Percentiles rank a stretch among this genome's conserved stretches.
Evolutionary conservation across 768 basidiomycete species (phyloP).

Genomic region (Hydnum rufescens): DNA sequence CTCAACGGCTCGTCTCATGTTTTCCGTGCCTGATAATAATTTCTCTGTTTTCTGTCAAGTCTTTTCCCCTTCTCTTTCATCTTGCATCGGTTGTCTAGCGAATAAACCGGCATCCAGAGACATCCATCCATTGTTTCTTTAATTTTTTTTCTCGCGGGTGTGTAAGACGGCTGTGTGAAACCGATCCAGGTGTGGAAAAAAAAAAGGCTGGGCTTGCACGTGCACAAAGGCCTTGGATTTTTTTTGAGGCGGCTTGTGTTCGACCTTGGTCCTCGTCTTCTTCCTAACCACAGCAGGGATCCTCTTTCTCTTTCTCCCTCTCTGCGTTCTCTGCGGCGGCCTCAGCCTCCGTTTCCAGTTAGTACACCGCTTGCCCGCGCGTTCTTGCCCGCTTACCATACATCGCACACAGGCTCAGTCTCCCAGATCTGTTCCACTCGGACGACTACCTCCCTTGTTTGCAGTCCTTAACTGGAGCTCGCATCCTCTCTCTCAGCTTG

Average conservation of each 20-base stretch:
- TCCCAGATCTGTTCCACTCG: background rate
- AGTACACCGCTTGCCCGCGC: too few species aligned
- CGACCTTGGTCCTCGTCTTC: background rate
- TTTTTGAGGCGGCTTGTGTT: background rate
- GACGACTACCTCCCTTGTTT: background rate
- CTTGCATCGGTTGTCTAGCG: too few species aligned
- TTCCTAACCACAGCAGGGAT: background rate
- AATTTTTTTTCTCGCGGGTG: too few species aligned
- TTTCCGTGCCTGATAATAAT: background rate
- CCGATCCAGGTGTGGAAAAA: background rate
- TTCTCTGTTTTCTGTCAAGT: background rate
- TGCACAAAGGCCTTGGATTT: background rate
- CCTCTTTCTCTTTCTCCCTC: background rate
- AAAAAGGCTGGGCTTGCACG: background rate
- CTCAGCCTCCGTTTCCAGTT: too few species aligned
- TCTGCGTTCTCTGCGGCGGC: background rate
- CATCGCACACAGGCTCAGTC: background rate
- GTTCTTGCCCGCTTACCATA: background rate
- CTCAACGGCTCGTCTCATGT: background rate
- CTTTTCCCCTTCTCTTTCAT: background rate
- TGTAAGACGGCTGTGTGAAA: background rate
- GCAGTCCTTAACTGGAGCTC: conserved; percentile 2
- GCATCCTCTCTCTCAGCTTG: background rate
- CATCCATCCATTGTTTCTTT: too few species aligned
- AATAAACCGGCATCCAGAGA: too few species aligned